These are phyloP conservation scores for Diphasiastrum complanatum DNA, from an alignment of 83 land plant species.

Conservation along the genomic window DNA sequence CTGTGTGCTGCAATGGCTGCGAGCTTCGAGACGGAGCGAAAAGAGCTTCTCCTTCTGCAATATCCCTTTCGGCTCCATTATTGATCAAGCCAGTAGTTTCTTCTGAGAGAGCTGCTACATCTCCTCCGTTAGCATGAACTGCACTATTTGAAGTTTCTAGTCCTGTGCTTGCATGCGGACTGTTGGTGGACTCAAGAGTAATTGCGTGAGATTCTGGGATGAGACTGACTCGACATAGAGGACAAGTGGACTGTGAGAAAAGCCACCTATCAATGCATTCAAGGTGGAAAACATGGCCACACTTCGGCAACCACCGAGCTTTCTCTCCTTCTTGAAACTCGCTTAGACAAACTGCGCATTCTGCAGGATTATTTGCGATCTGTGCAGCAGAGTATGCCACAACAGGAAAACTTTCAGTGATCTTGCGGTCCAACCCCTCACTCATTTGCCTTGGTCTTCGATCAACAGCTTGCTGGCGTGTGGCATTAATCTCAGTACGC, in stretches of 20 bases:
- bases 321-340: constrained; percentile 31
- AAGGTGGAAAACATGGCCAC: constrained; percentile 48
- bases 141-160: no score
- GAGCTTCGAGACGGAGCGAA: no score
- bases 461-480: neutral
- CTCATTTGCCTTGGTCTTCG: neutral
- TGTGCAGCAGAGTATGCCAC: constrained; percentile 7
- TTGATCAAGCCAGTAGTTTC: no score
- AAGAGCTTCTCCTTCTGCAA: no score
- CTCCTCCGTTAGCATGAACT: no score
- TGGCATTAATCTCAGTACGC: no score
- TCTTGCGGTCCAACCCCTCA: constrained; percentile 21
- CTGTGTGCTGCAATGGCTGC: no score
- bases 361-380: constrained; percentile 17
- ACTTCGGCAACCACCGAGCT: constrained; percentile 39
- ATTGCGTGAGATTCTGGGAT: no score
- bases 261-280: constrained; percentile 61
- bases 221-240: constrained; percentile 43
- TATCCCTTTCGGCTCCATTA: no score
- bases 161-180: no score
- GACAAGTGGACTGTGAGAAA: constrained; percentile 33
- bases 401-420: constrained; percentile 23
- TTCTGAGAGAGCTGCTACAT: no score
- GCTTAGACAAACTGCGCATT: constrained; percentile 49
- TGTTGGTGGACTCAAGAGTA: no score